Base-by-base conservation (phyloP, 495 filamentous ascomycete species). In the Evansstolkia leycettana region DNA sequence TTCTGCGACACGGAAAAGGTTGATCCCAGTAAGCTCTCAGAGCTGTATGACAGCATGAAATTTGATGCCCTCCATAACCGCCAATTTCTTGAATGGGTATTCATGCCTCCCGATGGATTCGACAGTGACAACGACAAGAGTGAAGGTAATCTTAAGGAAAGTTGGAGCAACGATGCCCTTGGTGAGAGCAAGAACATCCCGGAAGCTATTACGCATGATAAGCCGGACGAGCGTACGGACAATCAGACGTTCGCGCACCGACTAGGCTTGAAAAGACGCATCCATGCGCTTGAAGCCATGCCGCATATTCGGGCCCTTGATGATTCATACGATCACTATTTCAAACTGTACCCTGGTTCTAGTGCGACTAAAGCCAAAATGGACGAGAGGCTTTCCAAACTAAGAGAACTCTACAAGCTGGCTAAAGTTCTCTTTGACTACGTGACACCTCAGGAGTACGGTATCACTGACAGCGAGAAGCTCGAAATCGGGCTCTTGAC, bases 31-130 rank as follows among this genome's bases (percentile, higher is more conserved):
- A 96, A 96, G 63, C 86, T 98, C 24, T 94, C 85, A 6, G 90
- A 98, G 60, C 65, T 98, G 2, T 96, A 96, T 51, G 90, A 98
- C 56, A 95, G 87, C 18, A 95, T 96, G 88, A 98, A 98, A 53
- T 98, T 95, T 46, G 90, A 98, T 48, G 90, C 92, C 2, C 70
- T 98, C 16, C 90, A 98, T 54, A 98, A 98, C 53, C 76, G 92
- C 3, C 83, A 83, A 39, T 96, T 95, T 40, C 63, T 98, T n/a
- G 92, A 98, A 57, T 94, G 89, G 80, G 82, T 94, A 2, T 96
- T 98, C 50, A 93, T 85, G 40, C 92, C 90, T 2, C 49, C 71
- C 58, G 52, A 74, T 53, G 43, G 73, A 81, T 64, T 64, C 77
- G 33, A 82, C 64, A 50, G 70, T 53, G 45, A 78, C 73, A 64